A percentile compares a stretch with the other conserved stretches of the same genome.
phyloP scores from a whole-genome alignment of 2,329 filamentous ascomycete genomes.

The Pyrenophora teres region DNA sequence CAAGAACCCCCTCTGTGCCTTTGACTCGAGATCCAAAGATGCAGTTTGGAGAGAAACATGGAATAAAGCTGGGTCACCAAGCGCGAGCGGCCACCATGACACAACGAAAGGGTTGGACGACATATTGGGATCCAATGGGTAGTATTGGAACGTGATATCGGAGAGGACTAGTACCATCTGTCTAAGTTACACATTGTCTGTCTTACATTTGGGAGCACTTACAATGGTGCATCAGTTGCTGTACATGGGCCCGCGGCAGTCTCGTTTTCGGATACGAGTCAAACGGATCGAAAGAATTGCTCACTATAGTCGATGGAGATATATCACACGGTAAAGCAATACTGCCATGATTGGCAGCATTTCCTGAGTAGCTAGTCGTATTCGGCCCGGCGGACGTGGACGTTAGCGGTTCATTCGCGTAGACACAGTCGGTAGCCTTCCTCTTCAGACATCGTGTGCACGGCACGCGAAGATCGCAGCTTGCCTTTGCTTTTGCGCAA shows the following conservation, averaged over 20 bases:
- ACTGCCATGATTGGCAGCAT: not conserved
- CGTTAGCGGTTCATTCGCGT: constrained; percentile 59
- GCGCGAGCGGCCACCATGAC: constrained; percentile 64
- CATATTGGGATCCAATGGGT: constrained; percentile 60
- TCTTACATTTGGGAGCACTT: constrained; percentile 28
- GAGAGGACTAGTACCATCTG: constrained; percentile 53
- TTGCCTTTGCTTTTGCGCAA: constrained; percentile 61
- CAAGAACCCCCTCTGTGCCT: constrained; percentile 58
- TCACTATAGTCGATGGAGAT: constrained; percentile 4
- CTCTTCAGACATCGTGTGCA: constrained; percentile 62
- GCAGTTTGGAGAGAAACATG: constrained; percentile 65
- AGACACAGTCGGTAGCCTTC: constrained; percentile 52
- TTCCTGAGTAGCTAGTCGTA: constrained; percentile 10
- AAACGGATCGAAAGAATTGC: constrained; percentile 58
- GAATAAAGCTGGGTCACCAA: constrained; percentile 61
- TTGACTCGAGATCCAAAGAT: constrained; percentile 60
- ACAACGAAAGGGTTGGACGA: constrained; percentile 62
- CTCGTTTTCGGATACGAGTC: constrained; percentile 61
- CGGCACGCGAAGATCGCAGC: constrained; percentile 61
- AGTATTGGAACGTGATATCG: constrained; percentile 65
- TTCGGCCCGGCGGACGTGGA: constrained; percentile 25
- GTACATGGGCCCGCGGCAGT: constrained; percentile 57
- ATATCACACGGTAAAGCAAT: constrained; percentile 13
- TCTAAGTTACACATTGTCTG: too few species aligned
- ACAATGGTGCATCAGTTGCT: constrained; percentile 63